Percentiles rank a stretch among this genome's conserved stretches.
These are phyloP conservation scores for Volutella citrinella DNA, from an alignment of 2,329 filamentous ascomycete genomes.

Conservation along the genomic window DNA sequence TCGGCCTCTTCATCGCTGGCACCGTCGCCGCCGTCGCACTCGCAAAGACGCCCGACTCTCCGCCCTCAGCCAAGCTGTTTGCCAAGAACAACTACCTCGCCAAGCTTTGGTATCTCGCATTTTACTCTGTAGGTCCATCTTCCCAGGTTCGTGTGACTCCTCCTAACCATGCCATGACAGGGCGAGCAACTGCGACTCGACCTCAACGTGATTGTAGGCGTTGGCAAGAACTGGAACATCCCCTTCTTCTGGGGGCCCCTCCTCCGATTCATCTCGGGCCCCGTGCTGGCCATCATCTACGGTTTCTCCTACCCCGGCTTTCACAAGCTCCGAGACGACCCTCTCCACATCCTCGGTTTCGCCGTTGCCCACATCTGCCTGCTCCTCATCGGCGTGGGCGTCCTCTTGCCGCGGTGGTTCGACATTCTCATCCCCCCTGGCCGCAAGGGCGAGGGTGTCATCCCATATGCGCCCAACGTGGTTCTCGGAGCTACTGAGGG, in stretches of 20 bases:
- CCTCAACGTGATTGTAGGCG: constrained; percentile 51
- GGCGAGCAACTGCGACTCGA: constrained; percentile 55
- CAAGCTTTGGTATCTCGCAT: constrained; percentile 50
- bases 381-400: constrained; percentile 43
- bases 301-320: constrained; percentile 51
- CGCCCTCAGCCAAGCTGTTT: constrained; percentile 40
- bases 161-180: constrained; percentile 28
- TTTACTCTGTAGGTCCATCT: constrained; percentile 50
- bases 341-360: constrained; percentile 49
- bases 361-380: constrained; percentile 45
- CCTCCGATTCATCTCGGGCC: constrained; percentile 47
- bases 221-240: constrained; percentile 54
- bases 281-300: constrained; percentile 49
- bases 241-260: constrained; percentile 49
- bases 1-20: constrained; percentile 48
- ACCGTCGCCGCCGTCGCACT: constrained; percentile 36
- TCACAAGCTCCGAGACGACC: constrained; percentile 44
- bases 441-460: constrained; percentile 44
- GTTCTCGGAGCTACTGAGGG: constrained; percentile 14
- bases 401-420: constrained; percentile 52
- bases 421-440: constrained; percentile 47
- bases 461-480: constrained; percentile 23
- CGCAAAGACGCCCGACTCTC: constrained; percentile 39
- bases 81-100: constrained; percentile 32
- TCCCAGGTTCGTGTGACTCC: neutral